Conservation (phyloP, 2,329 filamentous ascomycete genomes). For the Scortechinia acanthostroma region DNA sequence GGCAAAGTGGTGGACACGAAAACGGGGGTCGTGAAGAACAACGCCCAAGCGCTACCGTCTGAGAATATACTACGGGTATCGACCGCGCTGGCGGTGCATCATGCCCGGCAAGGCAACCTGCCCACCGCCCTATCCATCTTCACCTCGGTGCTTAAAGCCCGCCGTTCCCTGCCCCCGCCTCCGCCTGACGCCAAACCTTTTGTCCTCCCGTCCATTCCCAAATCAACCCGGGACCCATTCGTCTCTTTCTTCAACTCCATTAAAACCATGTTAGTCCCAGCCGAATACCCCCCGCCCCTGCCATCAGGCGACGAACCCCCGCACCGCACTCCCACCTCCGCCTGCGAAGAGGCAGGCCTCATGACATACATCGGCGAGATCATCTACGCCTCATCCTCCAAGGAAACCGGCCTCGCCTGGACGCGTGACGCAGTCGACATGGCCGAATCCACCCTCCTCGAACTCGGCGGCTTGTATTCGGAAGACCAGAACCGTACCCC, state of each 20-base stretch:
- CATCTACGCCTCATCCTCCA: constrained; percentile 56
- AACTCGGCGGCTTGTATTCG: constrained; percentile 16
- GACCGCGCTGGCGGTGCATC: constrained; percentile 73
- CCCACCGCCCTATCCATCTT: constrained; percentile 73
- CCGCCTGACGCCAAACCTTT: constrained; percentile 8
- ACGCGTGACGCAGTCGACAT: constrained; percentile 80
- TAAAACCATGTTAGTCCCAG: constrained; percentile 34
- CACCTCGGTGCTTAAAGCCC: constrained; percentile 74
- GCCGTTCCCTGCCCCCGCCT: constrained; percentile 44
- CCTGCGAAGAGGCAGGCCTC: constrained; percentile 78
- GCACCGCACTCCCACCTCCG: constrained; percentile 52
- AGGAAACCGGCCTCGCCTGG: constrained; percentile 76
- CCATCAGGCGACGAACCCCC: constrained; percentile 65
- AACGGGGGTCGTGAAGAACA: constrained; percentile 52
- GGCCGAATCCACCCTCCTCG: constrained; percentile 62
- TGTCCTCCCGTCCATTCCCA: constrained; percentile 11
- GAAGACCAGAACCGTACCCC: neutral
- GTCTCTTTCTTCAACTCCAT: neutral
- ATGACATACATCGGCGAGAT: constrained; percentile 93
- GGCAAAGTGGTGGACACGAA: constrained; percentile 46
- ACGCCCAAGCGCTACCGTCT: constrained; percentile 49
- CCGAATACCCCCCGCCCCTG: constrained; percentile 65
- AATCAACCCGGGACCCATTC: neutral
- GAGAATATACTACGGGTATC: constrained; percentile 70
- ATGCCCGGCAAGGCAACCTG: constrained; percentile 63